Evolutionary conservation across 139 green algal species (phyloP), one percentile per base, ranked within the genome.

Genomic region (Chlamydomonas schloesseri): DNA sequence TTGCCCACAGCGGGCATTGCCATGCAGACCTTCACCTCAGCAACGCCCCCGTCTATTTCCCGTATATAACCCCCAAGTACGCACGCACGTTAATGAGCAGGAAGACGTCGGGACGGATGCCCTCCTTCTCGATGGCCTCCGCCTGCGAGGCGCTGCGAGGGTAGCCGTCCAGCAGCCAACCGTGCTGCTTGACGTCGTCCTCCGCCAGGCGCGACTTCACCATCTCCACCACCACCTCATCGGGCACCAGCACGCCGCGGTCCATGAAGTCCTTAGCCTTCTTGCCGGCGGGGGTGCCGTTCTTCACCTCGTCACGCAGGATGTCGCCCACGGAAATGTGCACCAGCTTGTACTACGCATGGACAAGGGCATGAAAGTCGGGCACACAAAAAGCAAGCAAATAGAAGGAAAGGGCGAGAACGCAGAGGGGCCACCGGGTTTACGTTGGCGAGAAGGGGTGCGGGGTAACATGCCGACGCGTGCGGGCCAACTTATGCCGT

Each of bases 141-240:
- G 98, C 98, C 92, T 99, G 98, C 9, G 94, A 94, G 0, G 88
- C 94, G 80, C 92, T 97, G 69, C 98, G 94, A 0, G 98, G 98
- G 91, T 99, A 99, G 60, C 98, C 98, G 84, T 99, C 98, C 85
- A 99, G 91, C 75, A 99, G 93, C 98, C 98, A 99, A 36, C 98
- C 98, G 2, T 92, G 85, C 72, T 91, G 20, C 81, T 90, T 42
- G 4, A 93, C 94, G 60, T 93, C 90, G 18, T 74, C 65, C 80
- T 95, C 73, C 0, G 76, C 89, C 36, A 99, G 88, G 36, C 94
- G 88, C 53, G 87, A 86, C 87, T 97, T 97, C 17, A 99, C 97
- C 96, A 99, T 99, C 42, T 96, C 94, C 69, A 98, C 95, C 31
- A 98, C 95, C 21, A 98, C 93, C 81, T 99, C 96, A 70, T 99